Conservation (phyloP, 2,329 filamentous ascomycete species). For the Ilyonectria sp. region DNA sequence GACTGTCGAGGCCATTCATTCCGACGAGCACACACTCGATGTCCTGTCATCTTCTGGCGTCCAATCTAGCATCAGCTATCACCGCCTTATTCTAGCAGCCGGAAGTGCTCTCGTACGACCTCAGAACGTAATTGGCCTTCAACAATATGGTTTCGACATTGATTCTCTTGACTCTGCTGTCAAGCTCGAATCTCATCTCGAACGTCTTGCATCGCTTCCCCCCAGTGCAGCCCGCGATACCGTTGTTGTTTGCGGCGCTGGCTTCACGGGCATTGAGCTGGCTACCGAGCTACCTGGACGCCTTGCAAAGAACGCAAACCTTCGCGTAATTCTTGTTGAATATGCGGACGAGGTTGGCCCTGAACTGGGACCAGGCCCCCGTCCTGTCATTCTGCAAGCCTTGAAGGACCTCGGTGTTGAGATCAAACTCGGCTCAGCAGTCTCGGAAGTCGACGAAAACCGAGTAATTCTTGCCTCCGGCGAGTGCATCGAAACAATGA, state of each 20-base stretch:
- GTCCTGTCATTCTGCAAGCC: constrained; percentile 51
- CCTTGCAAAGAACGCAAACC: constrained; percentile 24
- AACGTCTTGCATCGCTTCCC: constrained; percentile 32
- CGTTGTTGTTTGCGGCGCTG: constrained; percentile 52
- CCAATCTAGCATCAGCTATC: constrained; percentile 38
- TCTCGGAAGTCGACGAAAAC: constrained; percentile 44
- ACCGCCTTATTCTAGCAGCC: constrained; percentile 55
- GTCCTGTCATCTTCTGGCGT: constrained; percentile 23
- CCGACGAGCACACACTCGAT: constrained; percentile 33
- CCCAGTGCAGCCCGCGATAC: constrained; percentile 50
- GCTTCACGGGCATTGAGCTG: constrained; percentile 55
- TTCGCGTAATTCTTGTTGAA: constrained; percentile 50
- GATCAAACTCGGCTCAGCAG: constrained; percentile 47
- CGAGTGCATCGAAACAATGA: constrained; percentile 52
- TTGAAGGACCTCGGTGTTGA: constrained; percentile 49
- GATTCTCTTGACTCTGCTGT: constrained; percentile 49
- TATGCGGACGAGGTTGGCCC: constrained; percentile 48
- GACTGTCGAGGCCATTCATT: constrained; percentile 38
- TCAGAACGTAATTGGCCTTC: constrained; percentile 43
- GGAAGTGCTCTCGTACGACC: constrained; percentile 54
- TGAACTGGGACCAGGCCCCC: constrained; percentile 52
- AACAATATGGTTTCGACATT: constrained; percentile 53
- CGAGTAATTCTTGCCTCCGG: constrained; percentile 49
- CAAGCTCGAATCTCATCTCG: constrained; percentile 51
- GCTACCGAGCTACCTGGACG: constrained; percentile 51